These are phyloP conservation scores for Dioszegia aurantiaca DNA, from an alignment of 768 basidiomycete species.

Conservation along the genomic window DNA sequence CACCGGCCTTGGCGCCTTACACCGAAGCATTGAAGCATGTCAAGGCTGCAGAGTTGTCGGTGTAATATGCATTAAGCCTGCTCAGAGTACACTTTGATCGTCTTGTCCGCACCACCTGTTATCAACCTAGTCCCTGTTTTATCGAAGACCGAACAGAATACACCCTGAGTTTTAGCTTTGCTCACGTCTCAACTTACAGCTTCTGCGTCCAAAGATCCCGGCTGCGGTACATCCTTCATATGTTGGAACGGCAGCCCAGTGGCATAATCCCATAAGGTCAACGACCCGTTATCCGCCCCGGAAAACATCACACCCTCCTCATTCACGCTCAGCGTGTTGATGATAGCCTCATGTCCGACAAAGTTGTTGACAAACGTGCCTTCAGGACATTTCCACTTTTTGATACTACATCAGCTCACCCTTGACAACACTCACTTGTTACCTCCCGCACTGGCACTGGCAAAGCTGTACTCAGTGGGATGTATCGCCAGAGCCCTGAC, in stretches of 20 bases:
- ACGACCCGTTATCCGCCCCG: slow-evolving; percentile 87
- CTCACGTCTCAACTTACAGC: slow-evolving; percentile 54
- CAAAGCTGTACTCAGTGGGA: slow-evolving; percentile 95
- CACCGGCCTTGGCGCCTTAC: slow-evolving; percentile 65
- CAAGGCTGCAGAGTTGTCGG: slow-evolving; percentile 52
- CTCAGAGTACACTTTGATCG: slow-evolving; percentile 68
- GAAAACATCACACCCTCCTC: slow-evolving; percentile 96
- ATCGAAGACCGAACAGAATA: slow-evolving; percentile 97
- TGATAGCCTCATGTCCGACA: slow-evolving; percentile 91
- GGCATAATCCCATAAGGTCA: slow-evolving; percentile 91
- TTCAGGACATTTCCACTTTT: slow-evolving; percentile 99
- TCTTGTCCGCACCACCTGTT: slow-evolving; percentile 97
- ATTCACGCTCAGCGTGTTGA: slow-evolving; percentile 92
- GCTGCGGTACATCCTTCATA: slow-evolving; percentile 88
- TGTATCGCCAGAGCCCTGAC: slow-evolving; percentile 91
- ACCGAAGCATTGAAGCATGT: slow-evolving; percentile 50
- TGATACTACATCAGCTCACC: slow-evolving; percentile 60
- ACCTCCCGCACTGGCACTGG: slow-evolving; percentile 91
- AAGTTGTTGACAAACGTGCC: slow-evolving; percentile 96
- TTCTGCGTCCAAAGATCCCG: slow-evolving; percentile 96
- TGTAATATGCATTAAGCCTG: slow-evolving; percentile 29
- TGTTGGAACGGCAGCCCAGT: slow-evolving; percentile 94
- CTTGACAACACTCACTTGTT: slow-evolving; percentile 62
- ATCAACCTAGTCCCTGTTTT: slow-evolving; percentile 81
- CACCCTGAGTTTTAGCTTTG: slow-evolving; percentile 56